phyloP scores from a whole-genome alignment of 345 rosid genomes.

The Populus ilicifolia region DNA sequence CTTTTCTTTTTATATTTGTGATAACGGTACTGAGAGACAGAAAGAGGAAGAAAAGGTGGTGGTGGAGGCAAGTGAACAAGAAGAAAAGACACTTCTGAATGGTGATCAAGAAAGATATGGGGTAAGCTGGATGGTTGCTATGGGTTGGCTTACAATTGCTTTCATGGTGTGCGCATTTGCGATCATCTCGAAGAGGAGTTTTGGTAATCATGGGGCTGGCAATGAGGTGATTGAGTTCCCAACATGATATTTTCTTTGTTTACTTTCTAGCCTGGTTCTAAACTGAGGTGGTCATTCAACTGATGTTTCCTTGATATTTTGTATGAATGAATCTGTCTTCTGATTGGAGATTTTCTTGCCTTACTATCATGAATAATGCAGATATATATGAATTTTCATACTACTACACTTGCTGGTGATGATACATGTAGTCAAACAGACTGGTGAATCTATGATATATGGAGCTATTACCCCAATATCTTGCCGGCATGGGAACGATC shows the following conservation, averaged over 20 bases:
- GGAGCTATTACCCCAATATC: too few relatives aligned
- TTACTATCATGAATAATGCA: background rate
- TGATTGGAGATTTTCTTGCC: background rate
- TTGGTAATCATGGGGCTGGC: constrained; percentile 8
- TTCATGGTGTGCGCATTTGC: constrained; percentile 8
- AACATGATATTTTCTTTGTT: constrained; percentile 22
- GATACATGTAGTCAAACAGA: background rate
- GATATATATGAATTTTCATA: background rate
- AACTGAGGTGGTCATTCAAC: background rate
- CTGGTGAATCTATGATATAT: too few relatives aligned
- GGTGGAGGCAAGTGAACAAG: background rate
- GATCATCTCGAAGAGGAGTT: constrained; percentile 12
- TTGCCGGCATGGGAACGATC: too few relatives aligned
- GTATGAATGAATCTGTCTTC: background rate
- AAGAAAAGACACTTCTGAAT: background rate
- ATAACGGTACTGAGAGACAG: constrained; percentile 11
- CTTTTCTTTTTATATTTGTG: constrained; percentile 6
- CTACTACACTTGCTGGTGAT: background rate
- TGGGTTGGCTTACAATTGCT: constrained; percentile 17
- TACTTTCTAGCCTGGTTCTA: background rate
- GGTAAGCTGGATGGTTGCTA: background rate
- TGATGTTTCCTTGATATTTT: background rate
- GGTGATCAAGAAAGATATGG: background rate
- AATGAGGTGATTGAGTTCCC: constrained; percentile 30
- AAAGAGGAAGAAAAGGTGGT: constrained; percentile 6